Conservation (phyloP, 441 rosid genomes). For the Metrosideros polymorpha region DNA sequence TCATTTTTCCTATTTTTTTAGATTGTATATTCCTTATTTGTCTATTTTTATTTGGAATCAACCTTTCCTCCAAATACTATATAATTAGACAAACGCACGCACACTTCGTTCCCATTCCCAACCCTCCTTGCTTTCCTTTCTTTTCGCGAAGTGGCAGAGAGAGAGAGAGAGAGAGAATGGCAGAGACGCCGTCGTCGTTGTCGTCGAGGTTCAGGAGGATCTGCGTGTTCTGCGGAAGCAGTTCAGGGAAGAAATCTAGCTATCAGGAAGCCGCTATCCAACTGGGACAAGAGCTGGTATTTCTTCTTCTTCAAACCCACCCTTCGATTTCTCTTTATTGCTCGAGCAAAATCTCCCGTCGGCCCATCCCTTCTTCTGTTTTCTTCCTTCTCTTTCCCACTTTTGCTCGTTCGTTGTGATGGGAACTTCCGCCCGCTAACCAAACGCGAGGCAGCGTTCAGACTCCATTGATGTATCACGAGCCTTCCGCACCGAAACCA, state of each 20-base stretch:
- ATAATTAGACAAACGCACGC: slow-evolving; percentile 21
- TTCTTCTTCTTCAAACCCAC: background rate
- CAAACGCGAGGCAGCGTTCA: background rate
- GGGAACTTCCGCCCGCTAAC: background rate
- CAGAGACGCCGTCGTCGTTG: slow-evolving; percentile 35
- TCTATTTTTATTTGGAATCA: background rate
- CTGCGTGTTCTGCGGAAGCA: slow-evolving; percentile 93
- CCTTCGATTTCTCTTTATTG: background rate
- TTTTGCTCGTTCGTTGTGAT: background rate
- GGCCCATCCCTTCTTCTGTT: background rate
- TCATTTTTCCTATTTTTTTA: background rate
- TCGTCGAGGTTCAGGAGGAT: slow-evolving; percentile 72
- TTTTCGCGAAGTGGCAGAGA: background rate
- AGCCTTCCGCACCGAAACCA: background rate
- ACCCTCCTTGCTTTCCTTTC: slow-evolving; percentile 7
- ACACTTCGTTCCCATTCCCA: slow-evolving; percentile 57
- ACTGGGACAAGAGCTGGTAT: slow-evolving; percentile 82
- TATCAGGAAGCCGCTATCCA: slow-evolving; percentile 90
- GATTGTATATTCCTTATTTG: background rate
- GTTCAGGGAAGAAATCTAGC: slow-evolving; percentile 75
- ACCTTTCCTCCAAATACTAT: background rate
- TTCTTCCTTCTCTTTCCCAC: background rate
- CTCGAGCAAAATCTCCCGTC: background rate
- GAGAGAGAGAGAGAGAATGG: slow-evolving; percentile 23
- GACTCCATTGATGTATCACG: background rate